These are phyloP conservation scores for Colletotrichum karsti DNA, from an alignment of 2,329 filamentous ascomycete genomes.

Conservation along the genomic window DNA sequence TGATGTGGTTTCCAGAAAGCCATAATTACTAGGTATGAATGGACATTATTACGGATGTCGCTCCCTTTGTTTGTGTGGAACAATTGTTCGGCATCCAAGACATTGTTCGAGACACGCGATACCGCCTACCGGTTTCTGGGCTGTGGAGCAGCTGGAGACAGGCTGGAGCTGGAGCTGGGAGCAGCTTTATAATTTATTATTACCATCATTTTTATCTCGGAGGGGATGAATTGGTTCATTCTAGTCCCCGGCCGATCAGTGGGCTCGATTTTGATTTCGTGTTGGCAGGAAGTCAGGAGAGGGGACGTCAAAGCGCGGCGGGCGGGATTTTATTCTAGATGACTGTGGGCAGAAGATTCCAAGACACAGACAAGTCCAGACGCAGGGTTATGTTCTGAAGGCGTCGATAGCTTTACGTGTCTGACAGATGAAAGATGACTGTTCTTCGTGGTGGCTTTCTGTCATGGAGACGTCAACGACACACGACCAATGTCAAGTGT, in stretches of 20 bases:
- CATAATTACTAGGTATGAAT: too few species aligned
- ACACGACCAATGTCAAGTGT: not conserved
- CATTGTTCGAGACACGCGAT: slow-evolving; percentile 1
- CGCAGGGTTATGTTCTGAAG: too few species aligned
- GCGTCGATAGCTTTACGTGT: not conserved
- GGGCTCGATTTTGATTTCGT: not conserved
- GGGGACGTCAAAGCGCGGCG: slow-evolving; percentile 20
- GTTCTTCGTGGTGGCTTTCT: not conserved
- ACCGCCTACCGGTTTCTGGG: not conserved
- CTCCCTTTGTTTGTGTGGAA: too few species aligned
- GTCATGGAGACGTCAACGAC: not conserved
- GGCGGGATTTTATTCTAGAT: not conserved
- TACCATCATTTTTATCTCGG: not conserved
- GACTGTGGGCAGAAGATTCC: not conserved
- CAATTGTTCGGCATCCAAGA: not conserved
- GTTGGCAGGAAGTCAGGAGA: not conserved
- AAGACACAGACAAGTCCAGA: too few species aligned
- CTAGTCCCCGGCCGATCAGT: not conserved
- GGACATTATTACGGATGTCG: too few species aligned
- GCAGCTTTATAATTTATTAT: too few species aligned
- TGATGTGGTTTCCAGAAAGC: too few species aligned
- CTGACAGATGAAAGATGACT: not conserved
- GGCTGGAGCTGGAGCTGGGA: not conserved
- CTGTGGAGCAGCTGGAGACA: not conserved
- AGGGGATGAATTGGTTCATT: not conserved